Evolutionary conservation across 1,284 basidiomycete species (phyloP).

Genomic region (Volvariella volvacea): DNA sequence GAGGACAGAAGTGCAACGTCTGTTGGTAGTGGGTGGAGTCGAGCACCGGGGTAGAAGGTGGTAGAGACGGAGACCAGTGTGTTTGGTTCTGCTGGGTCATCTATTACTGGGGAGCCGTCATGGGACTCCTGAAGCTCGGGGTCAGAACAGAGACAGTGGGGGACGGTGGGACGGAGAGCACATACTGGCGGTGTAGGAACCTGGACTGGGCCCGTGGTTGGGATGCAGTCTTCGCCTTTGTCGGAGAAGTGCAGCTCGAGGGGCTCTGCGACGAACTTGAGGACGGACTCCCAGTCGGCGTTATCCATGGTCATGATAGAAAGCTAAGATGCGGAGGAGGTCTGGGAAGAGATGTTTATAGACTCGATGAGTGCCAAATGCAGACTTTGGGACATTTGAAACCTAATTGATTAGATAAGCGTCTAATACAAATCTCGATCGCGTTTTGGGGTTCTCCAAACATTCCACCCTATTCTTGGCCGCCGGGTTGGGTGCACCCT

Average conservation of each 20-base stretch:
- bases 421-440: too few species aligned
- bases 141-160: constrained; percentile 6
- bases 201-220: constrained; percentile 26
- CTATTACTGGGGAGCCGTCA: constrained; percentile 38
- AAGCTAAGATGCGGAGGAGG: background rate
- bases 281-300: constrained; percentile 54
- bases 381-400: too few species aligned
- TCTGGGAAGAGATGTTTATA: too few species aligned
- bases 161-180: constrained; percentile 9
- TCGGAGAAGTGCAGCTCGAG: constrained; percentile 30
- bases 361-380: too few species aligned
- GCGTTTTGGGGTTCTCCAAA: too few species aligned
- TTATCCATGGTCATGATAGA: constrained; percentile 27
- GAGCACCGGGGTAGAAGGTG: constrained; percentile 66
- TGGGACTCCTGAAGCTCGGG: constrained; percentile 35
- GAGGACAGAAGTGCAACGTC: constrained; percentile 62
- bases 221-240: constrained; percentile 16
- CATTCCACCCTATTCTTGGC: too few species aligned
- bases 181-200: constrained; percentile 65
- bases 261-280: constrained; percentile 58
- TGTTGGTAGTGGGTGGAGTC: constrained; percentile 43
- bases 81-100: constrained; percentile 30
- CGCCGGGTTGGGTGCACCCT: too few species aligned
- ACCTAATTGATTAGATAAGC: too few species aligned
- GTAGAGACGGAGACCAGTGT: constrained; percentile 69